Base-by-base conservation (phyloP, 192 early-diverging fungal species). In the Haplosporangium gracile region DNA sequence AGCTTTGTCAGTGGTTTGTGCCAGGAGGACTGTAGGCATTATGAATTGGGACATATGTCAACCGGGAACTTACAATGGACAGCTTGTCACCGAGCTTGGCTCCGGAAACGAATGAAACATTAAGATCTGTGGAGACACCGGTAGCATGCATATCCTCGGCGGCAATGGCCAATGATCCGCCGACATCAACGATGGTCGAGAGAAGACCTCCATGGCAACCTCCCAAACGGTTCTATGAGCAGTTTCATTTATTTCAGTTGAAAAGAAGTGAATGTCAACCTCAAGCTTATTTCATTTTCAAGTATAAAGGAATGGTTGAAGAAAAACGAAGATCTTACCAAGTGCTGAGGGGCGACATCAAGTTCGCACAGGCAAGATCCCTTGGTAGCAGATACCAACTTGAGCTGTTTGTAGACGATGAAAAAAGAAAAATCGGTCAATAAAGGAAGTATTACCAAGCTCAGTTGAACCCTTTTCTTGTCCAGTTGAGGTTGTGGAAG, bases 71-170 rank as follows among this genome's bases (percentile, higher is more conserved):
- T 88, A 92, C 91, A 40, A 93, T 88, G 22, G 74, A 75, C 13
- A 93, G 53, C 11, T 55, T 87, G 77, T 93, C 90, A 9, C 87
- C 89, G 9, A 88, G 51, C 63, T 86, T 89, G 26, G 88, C 91
- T 18, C 88, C 77, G 34, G 90, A 90, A 18, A 93, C 77, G 70
- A 90, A 93, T 68, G 89, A 89, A 7, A 93, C 85, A 68, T 91
- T 93, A 13, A 93, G 71, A 85, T 93, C 92, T 16, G 92, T 93
- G 24, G 89, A 90, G 6, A 93, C 88, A 20, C 92, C 92, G 38
- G 92, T 93, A 13, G 89, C 82, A 74, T 85, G 83, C 73, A 93
- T 80, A 10, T 88, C 89, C 26, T 89, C 88, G 43, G 92, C 82
- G 2, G 90, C 89, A 32, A 93, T 81, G 20, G 91, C 91, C 70